A percentile compares a stretch with the other conserved stretches of the same genome.
These are phyloP conservation scores for Neofusicoccum ribis DNA, from an alignment of 2,329 filamentous ascomycete genomes.

Conservation along the genomic window DNA sequence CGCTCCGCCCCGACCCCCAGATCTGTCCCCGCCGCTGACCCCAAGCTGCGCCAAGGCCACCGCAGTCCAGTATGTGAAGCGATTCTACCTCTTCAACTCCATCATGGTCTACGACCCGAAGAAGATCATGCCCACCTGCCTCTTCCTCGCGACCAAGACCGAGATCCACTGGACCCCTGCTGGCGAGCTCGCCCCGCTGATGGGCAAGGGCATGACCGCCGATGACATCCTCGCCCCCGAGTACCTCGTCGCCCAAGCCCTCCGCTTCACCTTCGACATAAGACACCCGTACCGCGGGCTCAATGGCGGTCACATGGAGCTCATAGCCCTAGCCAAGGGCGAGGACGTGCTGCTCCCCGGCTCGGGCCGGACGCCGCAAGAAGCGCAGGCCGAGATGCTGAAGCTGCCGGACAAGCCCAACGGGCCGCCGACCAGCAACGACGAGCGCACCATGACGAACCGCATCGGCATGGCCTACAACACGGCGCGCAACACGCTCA, in stretches of 20 bases:
- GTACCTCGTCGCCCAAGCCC: conserved; percentile 86
- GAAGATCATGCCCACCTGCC: conserved; percentile 81
- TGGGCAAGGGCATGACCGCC: conserved; percentile 60
- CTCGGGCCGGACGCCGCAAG: conserved; percentile 23
- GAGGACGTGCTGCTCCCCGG: conserved; percentile 46
- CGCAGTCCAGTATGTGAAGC: conserved; percentile 83
- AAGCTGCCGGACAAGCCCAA: conserved; percentile 28
- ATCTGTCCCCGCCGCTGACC: conserved; percentile 33
- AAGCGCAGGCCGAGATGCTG: conserved; percentile 33
- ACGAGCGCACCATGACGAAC: conserved; percentile 31
- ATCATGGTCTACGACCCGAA: conserved; percentile 95
- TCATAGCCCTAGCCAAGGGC: conserved; percentile 66
- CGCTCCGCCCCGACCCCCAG: no score
- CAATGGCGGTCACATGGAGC: conserved; percentile 82
- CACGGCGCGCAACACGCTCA: conserved; percentile 48
- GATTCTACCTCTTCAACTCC: conserved; percentile 95
- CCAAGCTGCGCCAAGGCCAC: conserved; percentile 58
- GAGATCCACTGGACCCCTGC: conserved; percentile 77
- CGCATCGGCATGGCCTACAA: conserved; percentile 66
- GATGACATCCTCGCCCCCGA: conserved; percentile 89
- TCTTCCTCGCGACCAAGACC: conserved; percentile 92
- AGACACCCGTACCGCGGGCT: conserved; percentile 86
- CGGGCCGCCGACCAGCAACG: conserved; percentile 21
- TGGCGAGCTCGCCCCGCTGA: conserved; percentile 66
- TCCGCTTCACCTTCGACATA: conserved; percentile 92